A percentile compares a stretch with the other conserved stretches of the same genome.
phyloP scores from a whole-genome alignment of 768 basidiomycete species.

The Sarcomyxa edulis region DNA sequence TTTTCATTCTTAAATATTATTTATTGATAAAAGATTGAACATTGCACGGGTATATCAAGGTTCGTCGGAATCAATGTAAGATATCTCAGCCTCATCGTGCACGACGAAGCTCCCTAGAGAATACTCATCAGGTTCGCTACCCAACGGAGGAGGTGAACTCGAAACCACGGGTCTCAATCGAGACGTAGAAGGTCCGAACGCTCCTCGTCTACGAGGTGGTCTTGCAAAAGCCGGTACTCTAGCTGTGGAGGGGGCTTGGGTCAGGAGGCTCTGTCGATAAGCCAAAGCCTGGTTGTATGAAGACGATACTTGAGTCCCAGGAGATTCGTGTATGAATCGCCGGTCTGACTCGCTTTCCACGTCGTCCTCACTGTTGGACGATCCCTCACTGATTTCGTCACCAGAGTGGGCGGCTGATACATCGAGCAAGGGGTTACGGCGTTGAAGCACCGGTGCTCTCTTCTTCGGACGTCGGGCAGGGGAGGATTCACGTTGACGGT shows the following conservation, averaged over 20 bases:
- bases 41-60: no score
- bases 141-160: constrained; percentile 57
- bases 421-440: constrained; percentile 46
- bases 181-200: constrained; percentile 32
- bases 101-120: constrained; percentile 77
- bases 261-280: constrained; percentile 70
- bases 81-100: constrained; percentile 68
- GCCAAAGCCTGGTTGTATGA: constrained; percentile 70
- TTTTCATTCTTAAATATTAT: no score
- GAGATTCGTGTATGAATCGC: constrained; percentile 56
- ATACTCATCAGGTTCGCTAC: constrained; percentile 59
- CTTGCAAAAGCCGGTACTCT: constrained; percentile 50
- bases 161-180: constrained; percentile 27
- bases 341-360: constrained; percentile 65
- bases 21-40: no score
- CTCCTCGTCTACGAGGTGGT: constrained; percentile 40
- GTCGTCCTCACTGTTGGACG: constrained; percentile 47
- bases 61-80: constrained; percentile 29
- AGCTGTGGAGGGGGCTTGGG: constrained; percentile 48
- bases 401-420: constrained; percentile 76
- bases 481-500: constrained; percentile 27
- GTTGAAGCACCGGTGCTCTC: constrained; percentile 14
- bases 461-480: constrained; percentile 12
- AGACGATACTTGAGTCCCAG: constrained; percentile 62
- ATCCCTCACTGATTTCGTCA: constrained; percentile 67